Evolutionary conservation across 75 land plant species (phyloP).

Genomic region (Cupressus sempervirens): DNA sequence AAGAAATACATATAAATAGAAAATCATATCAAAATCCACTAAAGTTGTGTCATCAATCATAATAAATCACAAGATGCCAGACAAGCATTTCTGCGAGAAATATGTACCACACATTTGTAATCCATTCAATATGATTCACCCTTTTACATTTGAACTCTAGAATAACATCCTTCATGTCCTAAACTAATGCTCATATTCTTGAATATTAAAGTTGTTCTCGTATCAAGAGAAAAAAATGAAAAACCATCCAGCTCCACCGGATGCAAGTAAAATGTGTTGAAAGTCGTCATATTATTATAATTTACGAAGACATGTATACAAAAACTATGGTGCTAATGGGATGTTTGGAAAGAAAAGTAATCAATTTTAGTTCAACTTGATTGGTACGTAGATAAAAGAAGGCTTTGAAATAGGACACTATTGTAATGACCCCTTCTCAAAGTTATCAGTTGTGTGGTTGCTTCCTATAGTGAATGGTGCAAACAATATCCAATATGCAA

Average conservation of each 20-base stretch:
- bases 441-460: no score
- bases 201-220: background rate
- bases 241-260: background rate
- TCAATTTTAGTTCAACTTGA: background rate
- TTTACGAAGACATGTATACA: background rate
- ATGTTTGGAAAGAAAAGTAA: background rate
- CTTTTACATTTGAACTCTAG: background rate
- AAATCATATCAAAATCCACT: background rate
- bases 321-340: background rate
- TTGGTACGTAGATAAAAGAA: background rate
- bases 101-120: background rate
- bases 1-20: background rate
- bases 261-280: background rate
- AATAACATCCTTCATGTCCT: background rate
- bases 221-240: background rate
- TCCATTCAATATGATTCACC: background rate
- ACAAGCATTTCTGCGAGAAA: no score
- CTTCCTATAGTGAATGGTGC: no score
- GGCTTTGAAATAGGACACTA: background rate
- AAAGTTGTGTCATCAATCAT: background rate
- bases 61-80: background rate
- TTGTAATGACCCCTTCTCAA: no score
- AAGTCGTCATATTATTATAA: background rate
- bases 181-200: background rate
- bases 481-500: no score